phyloP scores from a whole-genome alignment of 2,329 filamentous ascomycete genomes.

The Colletotrichum australisinense region DNA sequence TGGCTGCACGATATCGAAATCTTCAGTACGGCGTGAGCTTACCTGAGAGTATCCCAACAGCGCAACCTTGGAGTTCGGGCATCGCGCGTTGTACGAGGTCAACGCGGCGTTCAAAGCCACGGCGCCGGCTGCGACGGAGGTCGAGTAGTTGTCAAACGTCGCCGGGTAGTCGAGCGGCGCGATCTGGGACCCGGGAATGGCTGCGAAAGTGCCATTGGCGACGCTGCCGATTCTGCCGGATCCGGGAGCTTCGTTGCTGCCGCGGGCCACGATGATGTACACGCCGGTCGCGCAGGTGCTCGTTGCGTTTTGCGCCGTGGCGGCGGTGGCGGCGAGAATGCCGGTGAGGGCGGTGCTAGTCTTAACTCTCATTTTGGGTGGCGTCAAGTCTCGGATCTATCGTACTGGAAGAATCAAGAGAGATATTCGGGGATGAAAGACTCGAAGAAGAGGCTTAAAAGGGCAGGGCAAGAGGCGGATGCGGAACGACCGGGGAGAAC shows the following conservation, averaged over 20 bases:
- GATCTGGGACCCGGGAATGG: conserved; percentile 48
- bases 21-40: conserved; percentile 8
- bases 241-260: conserved; percentile 49
- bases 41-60: conserved; percentile 56
- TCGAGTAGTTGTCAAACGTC: conserved; percentile 44
- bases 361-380: conserved; percentile 16
- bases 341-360: conserved; percentile 28
- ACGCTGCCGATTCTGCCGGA: conserved; percentile 47
- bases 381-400: neutral
- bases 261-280: conserved; percentile 54
- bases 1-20: neutral
- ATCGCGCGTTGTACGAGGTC: conserved; percentile 46
- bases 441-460: neutral
- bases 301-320: conserved; percentile 37
- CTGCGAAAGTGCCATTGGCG: conserved; percentile 45
- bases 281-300: conserved; percentile 48
- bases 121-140: conserved; percentile 49
- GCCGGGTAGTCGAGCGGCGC: conserved; percentile 53
- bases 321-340: conserved; percentile 41
- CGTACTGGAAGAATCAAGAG: neutral
- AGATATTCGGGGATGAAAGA: neutral
- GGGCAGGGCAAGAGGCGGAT: neutral
- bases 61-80: conserved; percentile 53
- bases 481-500: neutral
- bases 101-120: conserved; percentile 45